Evolutionary conservation across 176 grass and related monocot genomes (phyloP), one percentile per base, ranked within the genome.

Genomic region (Zoysia pacifica): DNA sequence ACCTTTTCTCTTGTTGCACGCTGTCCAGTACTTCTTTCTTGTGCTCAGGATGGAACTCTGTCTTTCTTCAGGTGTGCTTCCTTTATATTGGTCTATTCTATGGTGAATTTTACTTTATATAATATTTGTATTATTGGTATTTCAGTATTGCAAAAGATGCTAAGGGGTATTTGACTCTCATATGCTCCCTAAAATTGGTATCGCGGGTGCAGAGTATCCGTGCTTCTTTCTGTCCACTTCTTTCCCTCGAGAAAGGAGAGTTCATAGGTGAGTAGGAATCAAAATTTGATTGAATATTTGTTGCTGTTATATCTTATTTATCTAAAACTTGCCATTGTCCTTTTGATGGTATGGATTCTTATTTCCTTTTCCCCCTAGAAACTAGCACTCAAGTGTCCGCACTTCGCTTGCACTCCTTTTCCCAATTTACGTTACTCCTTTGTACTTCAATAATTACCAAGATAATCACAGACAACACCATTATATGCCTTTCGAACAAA

Each of bases 201-300:
- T 79, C 93, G 11, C 70, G 86, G 1, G 51, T 88, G 56, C 91
- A 93, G 65, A 89, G 71, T 68, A 89, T 93, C 51, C 69, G 82
- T 74, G 88, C 93, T 71, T 99, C 88, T 86, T 99, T 99, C 82
- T 99, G 96, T 47, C 96, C 93, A 16, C 88, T 99, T 52, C 90
- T 99, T 95, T 99, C 92, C 62, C 96, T 95, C 77, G 96, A 95
- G 72, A 99, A 99, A 93, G 96, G 96, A n/a, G 92, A 99, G 81
- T 99, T 99, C 69, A 86, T 99, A 82, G 96, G 96, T 99, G 78
- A 80, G 78, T 73, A 61, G 28, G 58, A 55, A 73, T 13, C 12
- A 45, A 72, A 72, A 61, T 53, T 42, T 55, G 4, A 11, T 71
- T 4, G 0, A 78, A 14, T 64, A 13, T 36, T 82, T 71, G 55